A percentile compares a stretch with the other conserved stretches of the same genome.
Evolutionary conservation across 805 yeast genomes (phyloP).

Genomic region (Spathaspora passalidarum): DNA sequence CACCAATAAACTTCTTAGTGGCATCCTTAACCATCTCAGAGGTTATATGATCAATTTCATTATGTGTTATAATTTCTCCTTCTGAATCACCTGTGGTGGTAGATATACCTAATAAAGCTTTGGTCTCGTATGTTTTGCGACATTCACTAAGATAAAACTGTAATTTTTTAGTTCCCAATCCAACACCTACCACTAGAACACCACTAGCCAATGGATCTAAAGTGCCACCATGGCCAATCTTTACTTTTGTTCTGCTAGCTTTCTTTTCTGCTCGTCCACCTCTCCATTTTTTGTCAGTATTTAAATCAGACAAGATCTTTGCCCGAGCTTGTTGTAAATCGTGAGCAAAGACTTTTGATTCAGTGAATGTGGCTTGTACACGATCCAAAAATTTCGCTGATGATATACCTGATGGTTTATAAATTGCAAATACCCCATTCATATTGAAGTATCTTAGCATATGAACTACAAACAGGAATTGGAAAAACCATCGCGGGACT

Average conservation of each 20-base stretch:
- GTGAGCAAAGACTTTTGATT: conserved; percentile 53
- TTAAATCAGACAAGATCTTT: conserved; percentile 39
- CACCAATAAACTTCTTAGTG: conserved; percentile 71
- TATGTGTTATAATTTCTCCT: conserved; percentile 70
- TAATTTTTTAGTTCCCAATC: conserved; percentile 81
- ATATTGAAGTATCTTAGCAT: conserved; percentile 31
- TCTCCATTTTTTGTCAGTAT: conserved; percentile 38
- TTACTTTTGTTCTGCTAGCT: conserved; percentile 54
- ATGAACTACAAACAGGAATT: conserved; percentile 7
- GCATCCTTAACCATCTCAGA: conserved; percentile 48
- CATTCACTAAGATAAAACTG: conserved; percentile 71
- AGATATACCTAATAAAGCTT: conserved; percentile 81
- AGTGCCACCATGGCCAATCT: conserved; percentile 98
- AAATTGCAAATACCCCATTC: conserved; percentile 93
- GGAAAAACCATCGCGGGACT: background rate
- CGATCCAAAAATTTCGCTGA: conserved; percentile 72
- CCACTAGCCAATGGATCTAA: conserved; percentile 96
- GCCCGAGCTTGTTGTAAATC: conserved; percentile 51
- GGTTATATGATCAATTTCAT: conserved; percentile 55
- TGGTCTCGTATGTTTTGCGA: conserved; percentile 75
- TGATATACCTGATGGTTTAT: conserved; percentile 82
- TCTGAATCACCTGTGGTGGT: conserved; percentile 95
- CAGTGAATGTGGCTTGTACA: conserved; percentile 60
- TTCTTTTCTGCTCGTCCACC: conserved; percentile 50
- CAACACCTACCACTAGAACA: conserved; percentile 87